A percentile compares a stretch with the other conserved stretches of the same genome.
These are phyloP conservation scores for Inonotus hispidus DNA, from an alignment of 1,284 basidiomycete genomes.

Conservation along the genomic window DNA sequence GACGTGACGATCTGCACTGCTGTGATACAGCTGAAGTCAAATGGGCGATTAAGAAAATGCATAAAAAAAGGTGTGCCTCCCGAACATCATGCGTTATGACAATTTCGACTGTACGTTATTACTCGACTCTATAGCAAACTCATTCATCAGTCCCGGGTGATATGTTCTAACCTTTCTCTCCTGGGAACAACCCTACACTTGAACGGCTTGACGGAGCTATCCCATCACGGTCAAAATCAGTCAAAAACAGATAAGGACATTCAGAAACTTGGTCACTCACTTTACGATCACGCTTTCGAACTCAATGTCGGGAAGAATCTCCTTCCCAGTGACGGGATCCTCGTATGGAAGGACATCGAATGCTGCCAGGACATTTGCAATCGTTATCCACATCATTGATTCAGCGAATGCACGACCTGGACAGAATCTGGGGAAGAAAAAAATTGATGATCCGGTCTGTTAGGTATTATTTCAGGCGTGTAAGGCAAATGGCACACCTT, in stretches of 20 bases:
- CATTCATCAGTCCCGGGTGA: not conserved
- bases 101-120: no score
- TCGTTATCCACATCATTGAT: slow-evolving; percentile 9
- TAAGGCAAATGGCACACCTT: not conserved
- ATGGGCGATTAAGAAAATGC: no score
- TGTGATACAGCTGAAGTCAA: no score
- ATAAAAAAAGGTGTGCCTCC: no score
- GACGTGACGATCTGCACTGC: no score
- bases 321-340: slow-evolving; percentile 7
- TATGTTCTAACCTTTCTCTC: not conserved
- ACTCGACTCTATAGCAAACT: not conserved
- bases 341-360: slow-evolving; percentile 13
- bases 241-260: no score
- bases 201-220: slow-evolving; percentile 4
- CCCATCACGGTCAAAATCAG: not conserved
- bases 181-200: slow-evolving; percentile 8
- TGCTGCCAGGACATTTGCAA: slow-evolving; percentile 8
- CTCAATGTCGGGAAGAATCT: not conserved
- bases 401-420: slow-evolving; percentile 14
- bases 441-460: not conserved
- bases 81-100: no score
- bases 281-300: not conserved
- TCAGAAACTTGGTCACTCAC: not conserved
- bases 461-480: not conserved
- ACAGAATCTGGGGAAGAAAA: slow-evolving; percentile 2